Percentiles rank a stretch among this genome's conserved stretches.
Conservation (phyloP, 2,329 filamentous ascomycete genomes). For the Phyllosticta capitalensis region DNA sequence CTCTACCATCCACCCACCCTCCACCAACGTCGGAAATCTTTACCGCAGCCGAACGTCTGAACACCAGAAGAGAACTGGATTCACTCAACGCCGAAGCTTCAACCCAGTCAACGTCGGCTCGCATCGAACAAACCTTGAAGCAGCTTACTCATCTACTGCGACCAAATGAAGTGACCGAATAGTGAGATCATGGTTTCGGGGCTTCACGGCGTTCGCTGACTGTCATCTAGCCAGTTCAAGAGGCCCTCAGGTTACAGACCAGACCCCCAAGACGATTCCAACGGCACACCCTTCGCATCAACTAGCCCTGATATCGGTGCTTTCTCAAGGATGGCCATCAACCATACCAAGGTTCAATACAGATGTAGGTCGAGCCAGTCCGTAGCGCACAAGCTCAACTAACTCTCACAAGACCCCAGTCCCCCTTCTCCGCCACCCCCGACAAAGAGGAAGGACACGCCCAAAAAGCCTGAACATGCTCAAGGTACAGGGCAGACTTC, state of each 20-base stretch:
- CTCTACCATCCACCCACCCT: constrained; percentile 34
- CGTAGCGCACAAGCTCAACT: not conserved
- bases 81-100: constrained; percentile 62
- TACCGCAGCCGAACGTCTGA: constrained; percentile 37
- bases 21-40: constrained; percentile 29
- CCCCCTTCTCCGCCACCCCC: not conserved
- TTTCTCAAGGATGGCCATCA: constrained; percentile 47
- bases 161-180: constrained; percentile 59
- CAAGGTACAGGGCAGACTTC: not conserved
- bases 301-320: constrained; percentile 31
- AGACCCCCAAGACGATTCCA: not conserved
- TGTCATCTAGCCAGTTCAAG: constrained; percentile 4
- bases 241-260: not conserved
- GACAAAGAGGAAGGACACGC: not conserved
- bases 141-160: constrained; percentile 68
- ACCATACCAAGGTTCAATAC: constrained; percentile 29
- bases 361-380: constrained; percentile 17
- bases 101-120: constrained; percentile 50
- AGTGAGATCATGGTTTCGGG: constrained; percentile 38
- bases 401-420: not conserved
- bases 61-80: constrained; percentile 47
- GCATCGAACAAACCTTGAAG: constrained; percentile 61
- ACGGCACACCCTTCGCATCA: not conserved
- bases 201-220: not conserved
- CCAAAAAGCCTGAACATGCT: not conserved